Evolutionary conservation across 192 early-diverging fungal species (phyloP).

Genomic region (Spinellus fusiger): DNA sequence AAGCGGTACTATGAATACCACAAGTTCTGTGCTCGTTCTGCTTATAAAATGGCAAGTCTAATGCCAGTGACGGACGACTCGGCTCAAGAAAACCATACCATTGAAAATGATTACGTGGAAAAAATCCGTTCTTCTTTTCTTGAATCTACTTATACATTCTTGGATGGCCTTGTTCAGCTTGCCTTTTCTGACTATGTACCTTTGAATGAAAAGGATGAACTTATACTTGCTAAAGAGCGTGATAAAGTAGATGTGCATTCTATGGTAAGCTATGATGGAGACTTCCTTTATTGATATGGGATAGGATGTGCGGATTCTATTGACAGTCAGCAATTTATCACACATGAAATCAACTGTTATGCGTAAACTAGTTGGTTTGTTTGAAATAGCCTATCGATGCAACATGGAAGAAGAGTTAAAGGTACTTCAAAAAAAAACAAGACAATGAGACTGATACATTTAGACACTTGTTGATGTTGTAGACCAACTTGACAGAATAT

Average conservation of each 20-base stretch:
- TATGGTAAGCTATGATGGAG: constrained; percentile 20
- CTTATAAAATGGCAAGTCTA: constrained; percentile 52
- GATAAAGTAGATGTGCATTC: constrained; percentile 29
- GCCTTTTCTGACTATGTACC: constrained; percentile 47
- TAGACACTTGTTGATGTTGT: constrained; percentile 66
- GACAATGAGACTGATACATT: not conserved
- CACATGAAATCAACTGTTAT: constrained; percentile 67
- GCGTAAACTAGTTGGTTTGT: constrained; percentile 67
- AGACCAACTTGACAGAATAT: constrained; percentile 71
- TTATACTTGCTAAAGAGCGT: constrained; percentile 20
- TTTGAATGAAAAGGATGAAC: constrained; percentile 23
- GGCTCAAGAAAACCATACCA: constrained; percentile 31
- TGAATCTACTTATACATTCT: constrained; percentile 64
- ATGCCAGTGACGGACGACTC: constrained; percentile 38
- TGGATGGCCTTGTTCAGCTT: constrained; percentile 77
- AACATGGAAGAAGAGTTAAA: constrained; percentile 52
- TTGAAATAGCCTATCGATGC: constrained; percentile 63
- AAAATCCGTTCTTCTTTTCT: constrained; percentile 59
- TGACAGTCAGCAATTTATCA: constrained; percentile 79
- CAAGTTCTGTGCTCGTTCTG: constrained; percentile 56
- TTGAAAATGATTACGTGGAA: constrained; percentile 46
- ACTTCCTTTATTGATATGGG: not conserved
- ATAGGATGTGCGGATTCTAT: constrained; percentile 64
- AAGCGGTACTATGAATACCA: constrained; percentile 64
- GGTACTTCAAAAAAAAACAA: constrained; percentile 29